phyloP scores from a whole-genome alignment of 345 rosid genomes.

The Psidium friedrichsthalianum region DNA sequence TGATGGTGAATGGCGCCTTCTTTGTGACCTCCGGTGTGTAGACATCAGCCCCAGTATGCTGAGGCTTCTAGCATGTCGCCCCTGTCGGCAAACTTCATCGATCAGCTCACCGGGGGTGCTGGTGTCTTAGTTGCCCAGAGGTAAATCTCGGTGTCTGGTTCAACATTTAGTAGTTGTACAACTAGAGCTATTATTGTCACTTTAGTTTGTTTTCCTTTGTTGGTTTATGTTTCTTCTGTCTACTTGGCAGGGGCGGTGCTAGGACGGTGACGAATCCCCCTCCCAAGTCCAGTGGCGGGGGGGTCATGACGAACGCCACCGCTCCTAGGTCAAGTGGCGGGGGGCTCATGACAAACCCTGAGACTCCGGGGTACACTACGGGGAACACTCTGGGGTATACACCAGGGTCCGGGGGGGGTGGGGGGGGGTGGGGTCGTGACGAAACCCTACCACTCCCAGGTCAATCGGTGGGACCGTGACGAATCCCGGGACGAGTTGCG shows the following conservation, averaged over 20 bases:
- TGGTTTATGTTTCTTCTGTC: background rate
- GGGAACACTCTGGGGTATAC: too few species aligned
- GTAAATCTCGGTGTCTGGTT: too few species aligned
- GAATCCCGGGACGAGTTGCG: too few species aligned
- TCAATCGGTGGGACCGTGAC: too few species aligned
- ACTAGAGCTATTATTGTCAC: background rate
- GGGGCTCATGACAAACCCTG: too few species aligned
- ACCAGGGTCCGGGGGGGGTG: too few species aligned
- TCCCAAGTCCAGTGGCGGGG: background rate
- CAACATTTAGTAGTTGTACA: background rate
- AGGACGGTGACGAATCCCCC: background rate
- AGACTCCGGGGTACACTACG: too few species aligned
- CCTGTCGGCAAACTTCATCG: background rate
- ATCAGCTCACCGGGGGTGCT: conserved; percentile 3
- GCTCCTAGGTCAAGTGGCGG: background rate
- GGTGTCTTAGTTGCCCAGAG: background rate
- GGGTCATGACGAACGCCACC: background rate
- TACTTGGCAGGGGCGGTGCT: background rate
- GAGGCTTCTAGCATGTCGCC: conserved; percentile 10
- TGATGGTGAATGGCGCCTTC: conserved; percentile 9
- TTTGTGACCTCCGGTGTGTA: conserved; percentile 1
- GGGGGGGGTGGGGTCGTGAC: too few species aligned
- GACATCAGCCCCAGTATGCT: conserved; percentile 1
- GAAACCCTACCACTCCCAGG: too few species aligned
- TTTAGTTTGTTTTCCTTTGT: background rate